Percentiles rank a stretch among this genome's conserved stretches.
These are phyloP conservation scores for Eucalyptus marginata DNA, from an alignment of 345 rosid genomes.

Conservation along the genomic window DNA sequence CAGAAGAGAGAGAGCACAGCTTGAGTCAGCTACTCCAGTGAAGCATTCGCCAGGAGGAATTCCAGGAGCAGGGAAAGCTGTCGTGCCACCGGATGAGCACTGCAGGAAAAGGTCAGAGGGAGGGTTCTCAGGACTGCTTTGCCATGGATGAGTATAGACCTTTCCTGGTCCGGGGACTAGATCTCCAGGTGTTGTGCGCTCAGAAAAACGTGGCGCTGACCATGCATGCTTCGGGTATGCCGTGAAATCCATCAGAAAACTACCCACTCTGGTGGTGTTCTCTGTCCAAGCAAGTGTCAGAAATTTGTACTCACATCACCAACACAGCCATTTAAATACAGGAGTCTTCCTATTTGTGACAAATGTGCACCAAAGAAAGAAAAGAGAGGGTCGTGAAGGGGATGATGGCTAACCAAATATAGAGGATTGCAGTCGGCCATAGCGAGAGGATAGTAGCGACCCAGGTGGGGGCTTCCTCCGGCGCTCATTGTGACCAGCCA, in stretches of 20 bases:
- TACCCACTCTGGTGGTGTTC: constrained; percentile 34
- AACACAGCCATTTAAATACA: not conserved
- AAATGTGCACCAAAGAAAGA: not conserved
- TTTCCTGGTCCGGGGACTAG: constrained; percentile 14
- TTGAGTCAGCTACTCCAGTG: constrained; percentile 55
- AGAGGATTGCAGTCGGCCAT: constrained; percentile 37
- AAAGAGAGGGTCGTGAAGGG: not conserved
- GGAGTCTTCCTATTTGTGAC: not conserved
- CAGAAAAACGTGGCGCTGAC: constrained; percentile 21
- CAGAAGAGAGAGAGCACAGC: constrained; percentile 99
- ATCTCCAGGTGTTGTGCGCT: constrained; percentile 1
- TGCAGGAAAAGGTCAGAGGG: constrained; percentile 40
- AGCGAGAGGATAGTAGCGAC: constrained; percentile 45
- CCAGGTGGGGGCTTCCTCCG: constrained; percentile 85
- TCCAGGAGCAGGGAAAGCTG: constrained; percentile 38
- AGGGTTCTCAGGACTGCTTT: constrained; percentile 30
- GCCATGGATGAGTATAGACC: constrained; percentile 25
- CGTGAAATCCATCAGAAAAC: constrained; percentile 47
- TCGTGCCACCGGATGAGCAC: constrained; percentile 35
- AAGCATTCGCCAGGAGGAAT: constrained; percentile 53
- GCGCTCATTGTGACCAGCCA: constrained; percentile 94
- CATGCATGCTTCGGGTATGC: constrained; percentile 33
- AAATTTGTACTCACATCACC: not conserved
- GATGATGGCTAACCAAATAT: constrained; percentile 33
- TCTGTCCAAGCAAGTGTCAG: constrained; percentile 13